Conservation (phyloP, 306 rosid species). For the Rosa lucieae region DNA sequence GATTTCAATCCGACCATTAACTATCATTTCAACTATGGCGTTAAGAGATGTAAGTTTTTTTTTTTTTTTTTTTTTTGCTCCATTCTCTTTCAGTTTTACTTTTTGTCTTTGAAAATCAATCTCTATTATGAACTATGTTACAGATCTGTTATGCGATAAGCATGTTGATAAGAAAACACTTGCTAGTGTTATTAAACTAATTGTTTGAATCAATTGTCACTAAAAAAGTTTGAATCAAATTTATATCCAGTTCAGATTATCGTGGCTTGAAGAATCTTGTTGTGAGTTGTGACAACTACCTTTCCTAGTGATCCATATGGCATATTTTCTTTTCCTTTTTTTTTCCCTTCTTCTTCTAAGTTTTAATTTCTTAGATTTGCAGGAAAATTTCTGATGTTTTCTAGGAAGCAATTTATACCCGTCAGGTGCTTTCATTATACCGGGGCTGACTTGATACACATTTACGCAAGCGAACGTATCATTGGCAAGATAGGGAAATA, state of each 20-base stretch:
- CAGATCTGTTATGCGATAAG: neutral
- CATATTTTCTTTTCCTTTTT: neutral
- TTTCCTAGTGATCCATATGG: slow-evolving; percentile 4
- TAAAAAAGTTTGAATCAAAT: neutral
- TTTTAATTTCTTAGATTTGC: slow-evolving; percentile 28
- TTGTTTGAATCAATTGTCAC: neutral
- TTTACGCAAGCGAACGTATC: too few species aligned
- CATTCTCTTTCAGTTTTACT: too few species aligned
- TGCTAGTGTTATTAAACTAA: neutral
- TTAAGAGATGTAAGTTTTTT: too few species aligned
- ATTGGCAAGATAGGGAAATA: too few species aligned
- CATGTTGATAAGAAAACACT: neutral
- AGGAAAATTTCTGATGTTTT: slow-evolving; percentile 91
- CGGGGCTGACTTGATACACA: slow-evolving; percentile 43
- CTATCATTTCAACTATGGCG: too few species aligned
- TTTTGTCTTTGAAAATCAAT: too few species aligned
- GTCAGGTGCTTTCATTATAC: slow-evolving; percentile 73
- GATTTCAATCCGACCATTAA: too few species aligned
- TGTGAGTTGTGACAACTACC: neutral
- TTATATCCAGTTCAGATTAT: neutral
- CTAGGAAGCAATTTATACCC: slow-evolving; percentile 85
- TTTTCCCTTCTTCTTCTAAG: too few species aligned
- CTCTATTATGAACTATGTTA: too few species aligned
- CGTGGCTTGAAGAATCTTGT: neutral
- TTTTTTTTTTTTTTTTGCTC: too few species aligned